Percentiles rank a stretch among this genome's conserved stretches.
Evolutionary conservation across 495 filamentous ascomycete genomes (phyloP).

Genomic region (Talaromyces borbonicus): DNA sequence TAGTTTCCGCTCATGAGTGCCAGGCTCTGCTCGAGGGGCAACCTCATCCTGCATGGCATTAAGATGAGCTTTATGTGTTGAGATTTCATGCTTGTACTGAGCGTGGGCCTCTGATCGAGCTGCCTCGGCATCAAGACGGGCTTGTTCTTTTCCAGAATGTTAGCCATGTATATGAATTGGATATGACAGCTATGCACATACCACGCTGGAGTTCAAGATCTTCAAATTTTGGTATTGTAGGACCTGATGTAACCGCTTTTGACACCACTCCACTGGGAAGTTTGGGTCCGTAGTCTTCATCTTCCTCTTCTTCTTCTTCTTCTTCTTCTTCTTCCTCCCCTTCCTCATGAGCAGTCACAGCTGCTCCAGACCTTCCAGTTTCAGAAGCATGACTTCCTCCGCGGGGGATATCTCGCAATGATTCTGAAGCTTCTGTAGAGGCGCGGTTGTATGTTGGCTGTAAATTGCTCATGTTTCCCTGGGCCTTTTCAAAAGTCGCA

Average conservation of each 20-base stretch:
- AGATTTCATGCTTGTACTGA: slow-evolving; percentile 48
- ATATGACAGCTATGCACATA: slow-evolving; percentile 17
- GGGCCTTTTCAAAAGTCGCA: slow-evolving; percentile 43
- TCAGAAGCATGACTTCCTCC: slow-evolving; percentile 7
- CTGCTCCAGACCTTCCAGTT: slow-evolving; percentile 11
- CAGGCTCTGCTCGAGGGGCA: slow-evolving; percentile 71
- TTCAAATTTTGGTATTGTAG: slow-evolving; percentile 62
- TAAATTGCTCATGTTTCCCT: slow-evolving; percentile 9
- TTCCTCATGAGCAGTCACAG: slow-evolving; percentile 21
- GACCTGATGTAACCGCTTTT: slow-evolving; percentile 41
- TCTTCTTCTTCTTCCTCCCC: slow-evolving; percentile 35
- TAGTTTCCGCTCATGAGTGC: slow-evolving; percentile 72
- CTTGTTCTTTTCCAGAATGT: slow-evolving; percentile 29
- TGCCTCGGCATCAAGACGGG: slow-evolving; percentile 42
- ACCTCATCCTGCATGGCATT: slow-evolving; percentile 56
- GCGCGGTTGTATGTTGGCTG: neutral
- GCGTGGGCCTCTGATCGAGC: slow-evolving; percentile 45
- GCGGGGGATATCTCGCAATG: slow-evolving; percentile 20
- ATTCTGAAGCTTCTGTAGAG: neutral
- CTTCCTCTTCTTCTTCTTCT: slow-evolving; percentile 43
- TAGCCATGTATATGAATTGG: neutral
- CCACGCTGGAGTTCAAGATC: slow-evolving; percentile 65
- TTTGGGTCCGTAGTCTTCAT: slow-evolving; percentile 62
- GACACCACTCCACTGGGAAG: slow-evolving; percentile 36
- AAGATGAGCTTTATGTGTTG: slow-evolving; percentile 24